Conservation (phyloP, 208 protist genomes). For the Wallacemonas sp. region DNA sequence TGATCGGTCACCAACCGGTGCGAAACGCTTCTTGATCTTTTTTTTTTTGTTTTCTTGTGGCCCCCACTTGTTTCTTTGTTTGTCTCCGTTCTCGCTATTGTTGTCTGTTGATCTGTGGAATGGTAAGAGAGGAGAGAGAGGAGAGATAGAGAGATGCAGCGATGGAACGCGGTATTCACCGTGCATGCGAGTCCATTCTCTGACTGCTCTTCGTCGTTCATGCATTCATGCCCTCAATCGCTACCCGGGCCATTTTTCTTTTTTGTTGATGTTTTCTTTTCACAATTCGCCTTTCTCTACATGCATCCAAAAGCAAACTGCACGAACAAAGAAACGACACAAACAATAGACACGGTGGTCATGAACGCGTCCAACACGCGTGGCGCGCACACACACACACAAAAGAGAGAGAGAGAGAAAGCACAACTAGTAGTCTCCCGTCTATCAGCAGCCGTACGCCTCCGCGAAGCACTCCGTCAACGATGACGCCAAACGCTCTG, state of each 20-base stretch:
- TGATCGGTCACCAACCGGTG: not conserved
- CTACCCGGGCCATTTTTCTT: too few species aligned
- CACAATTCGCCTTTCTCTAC: too few species aligned
- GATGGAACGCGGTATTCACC: not conserved
- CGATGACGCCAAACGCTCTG: conserved; percentile 39
- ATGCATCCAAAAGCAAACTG: too few species aligned
- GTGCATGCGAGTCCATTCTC: not conserved
- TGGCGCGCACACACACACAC: too few species aligned
- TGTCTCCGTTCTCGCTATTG: not conserved
- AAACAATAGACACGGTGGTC: too few species aligned
- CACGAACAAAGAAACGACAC: too few species aligned
- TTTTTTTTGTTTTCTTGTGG: not conserved
- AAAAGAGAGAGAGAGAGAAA: too few species aligned
- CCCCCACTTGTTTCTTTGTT: not conserved
- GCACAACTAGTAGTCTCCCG: not conserved
- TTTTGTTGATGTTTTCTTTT: too few species aligned
- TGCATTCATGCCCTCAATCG: too few species aligned
- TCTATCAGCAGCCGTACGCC: conserved; percentile 51
- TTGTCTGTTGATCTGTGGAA: not conserved
- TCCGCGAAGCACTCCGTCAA: conserved; percentile 58
- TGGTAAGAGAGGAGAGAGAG: too few species aligned
- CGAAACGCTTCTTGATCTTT: not conserved
- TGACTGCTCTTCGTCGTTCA: not conserved
- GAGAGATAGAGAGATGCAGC: not conserved
- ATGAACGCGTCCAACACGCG: too few species aligned